Conservation (phyloP, 371 early-diverging fungal species). For the Zychaea mexicana region DNA sequence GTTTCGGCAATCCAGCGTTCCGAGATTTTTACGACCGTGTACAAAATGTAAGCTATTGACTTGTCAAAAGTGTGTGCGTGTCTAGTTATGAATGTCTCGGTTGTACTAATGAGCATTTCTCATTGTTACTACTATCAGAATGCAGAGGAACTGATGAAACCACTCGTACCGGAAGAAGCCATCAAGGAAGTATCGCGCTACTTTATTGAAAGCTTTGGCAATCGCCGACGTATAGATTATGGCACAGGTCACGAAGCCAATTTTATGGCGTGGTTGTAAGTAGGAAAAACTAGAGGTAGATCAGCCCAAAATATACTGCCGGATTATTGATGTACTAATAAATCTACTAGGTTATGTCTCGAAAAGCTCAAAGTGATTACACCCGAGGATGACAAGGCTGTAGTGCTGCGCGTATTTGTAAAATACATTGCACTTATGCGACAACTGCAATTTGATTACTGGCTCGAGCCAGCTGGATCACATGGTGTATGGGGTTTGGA, state of each 20-base stretch:
- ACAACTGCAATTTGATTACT: constrained; percentile 88
- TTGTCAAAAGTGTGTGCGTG: too few relatives aligned
- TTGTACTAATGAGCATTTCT: not conserved
- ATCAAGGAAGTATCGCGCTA: constrained; percentile 80
- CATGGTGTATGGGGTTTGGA: constrained; percentile 99
- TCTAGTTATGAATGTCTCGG: not conserved
- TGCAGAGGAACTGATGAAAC: constrained; percentile 15
- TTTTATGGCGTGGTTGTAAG: constrained; percentile 91
- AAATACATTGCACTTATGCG: constrained; percentile 91
- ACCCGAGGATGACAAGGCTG: constrained; percentile 66
- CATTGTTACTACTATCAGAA: constrained; percentile 3
- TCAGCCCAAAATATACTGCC: too few relatives aligned
- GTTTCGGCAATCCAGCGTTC: constrained; percentile 95
- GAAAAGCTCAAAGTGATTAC: constrained; percentile 72
- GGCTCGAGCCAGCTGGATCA: constrained; percentile 99
- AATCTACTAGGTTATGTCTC: constrained; percentile 68
- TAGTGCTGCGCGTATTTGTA: constrained; percentile 85
- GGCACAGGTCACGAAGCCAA: constrained; percentile 99
- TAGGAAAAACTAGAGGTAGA: too few relatives aligned
- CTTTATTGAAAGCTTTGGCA: constrained; percentile 91
- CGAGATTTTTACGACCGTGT: constrained; percentile 77
- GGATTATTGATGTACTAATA: too few relatives aligned
- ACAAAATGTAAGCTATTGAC: constrained; percentile 42
- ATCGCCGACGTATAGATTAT: constrained; percentile 97
- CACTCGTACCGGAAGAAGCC: constrained; percentile 36